Percentiles rank a stretch among this genome's conserved stretches.
phyloP scores from a whole-genome alignment of 257 asterid genomes.

The Solanum clarkiae region DNA sequence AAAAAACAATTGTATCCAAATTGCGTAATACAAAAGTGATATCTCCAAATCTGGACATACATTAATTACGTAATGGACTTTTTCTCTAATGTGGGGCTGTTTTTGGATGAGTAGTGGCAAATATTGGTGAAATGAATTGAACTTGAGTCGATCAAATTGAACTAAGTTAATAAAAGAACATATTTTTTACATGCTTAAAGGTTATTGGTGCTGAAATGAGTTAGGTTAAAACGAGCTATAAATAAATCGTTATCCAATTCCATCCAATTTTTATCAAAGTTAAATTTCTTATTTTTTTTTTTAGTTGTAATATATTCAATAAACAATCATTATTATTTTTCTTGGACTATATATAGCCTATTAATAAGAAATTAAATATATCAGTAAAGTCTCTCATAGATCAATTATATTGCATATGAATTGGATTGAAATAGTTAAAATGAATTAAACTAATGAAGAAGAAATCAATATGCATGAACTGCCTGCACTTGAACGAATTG shows the following conservation, averaged over 20 bases:
- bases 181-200: background rate
- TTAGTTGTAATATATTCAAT: background rate
- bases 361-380: no score
- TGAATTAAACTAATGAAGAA: background rate
- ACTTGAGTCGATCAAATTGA: background rate
- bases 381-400: no score
- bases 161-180: no score
- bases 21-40: background rate
- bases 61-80: background rate
- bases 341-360: background rate
- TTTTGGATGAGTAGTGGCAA: background rate
- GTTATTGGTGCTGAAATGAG: background rate
- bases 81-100: background rate
- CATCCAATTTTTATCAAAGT: background rate
- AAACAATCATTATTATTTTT: background rate
- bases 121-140: background rate
- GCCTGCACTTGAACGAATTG: background rate
- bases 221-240: background rate
- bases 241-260: background rate
- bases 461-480: background rate
- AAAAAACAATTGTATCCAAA: background rate
- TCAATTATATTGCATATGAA: background rate
- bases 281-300: background rate
- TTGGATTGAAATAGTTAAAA: background rate
- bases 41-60: background rate